Evolutionary conservation across 805 yeast species (phyloP).

Genomic region (Saccharomycopsis sp.): DNA sequence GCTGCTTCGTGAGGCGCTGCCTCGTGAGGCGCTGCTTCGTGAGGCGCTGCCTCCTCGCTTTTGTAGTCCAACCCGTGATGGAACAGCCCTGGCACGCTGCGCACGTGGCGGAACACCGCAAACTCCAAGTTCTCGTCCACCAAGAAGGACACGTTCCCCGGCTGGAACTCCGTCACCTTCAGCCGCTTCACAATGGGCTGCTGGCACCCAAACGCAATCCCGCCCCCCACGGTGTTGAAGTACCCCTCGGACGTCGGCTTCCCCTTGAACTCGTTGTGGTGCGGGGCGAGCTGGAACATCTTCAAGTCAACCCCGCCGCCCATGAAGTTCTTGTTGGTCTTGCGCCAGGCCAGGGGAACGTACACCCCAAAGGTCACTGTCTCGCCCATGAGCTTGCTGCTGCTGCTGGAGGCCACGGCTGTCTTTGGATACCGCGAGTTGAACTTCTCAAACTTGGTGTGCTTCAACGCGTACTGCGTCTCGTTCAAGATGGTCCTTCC

Average conservation of each 20-base stretch:
- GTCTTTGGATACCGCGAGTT: slow-evolving; percentile 21
- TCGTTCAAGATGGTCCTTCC: slow-evolving; percentile 44
- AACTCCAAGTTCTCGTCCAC: slow-evolving; percentile 72
- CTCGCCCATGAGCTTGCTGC: slow-evolving; percentile 20
- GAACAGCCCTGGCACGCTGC: slow-evolving; percentile 35
- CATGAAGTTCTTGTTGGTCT: slow-evolving; percentile 61
- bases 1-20: slow-evolving; percentile 8
- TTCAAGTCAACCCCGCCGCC: slow-evolving; percentile 50
- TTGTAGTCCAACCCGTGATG: slow-evolving; percentile 28
- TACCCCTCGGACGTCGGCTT: slow-evolving; percentile 35
- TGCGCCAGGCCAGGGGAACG: slow-evolving; percentile 66
- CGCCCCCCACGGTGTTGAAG: slow-evolving; percentile 67
- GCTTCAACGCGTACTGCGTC: slow-evolving; percentile 1
- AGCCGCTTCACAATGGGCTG: slow-evolving; percentile 49
- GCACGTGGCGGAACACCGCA: slow-evolving; percentile 67
- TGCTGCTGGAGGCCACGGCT: not conserved
- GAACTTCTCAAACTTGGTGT: slow-evolving; percentile 30
- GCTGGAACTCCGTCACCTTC: slow-evolving; percentile 37
- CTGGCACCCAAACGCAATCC: slow-evolving; percentile 69
- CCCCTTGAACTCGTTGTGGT: slow-evolving; percentile 44
- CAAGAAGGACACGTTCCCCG: slow-evolving; percentile 75
- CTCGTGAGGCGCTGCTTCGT: slow-evolving; percentile 8
- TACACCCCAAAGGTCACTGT: slow-evolving; percentile 55
- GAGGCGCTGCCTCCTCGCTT: not conserved
- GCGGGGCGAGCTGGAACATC: slow-evolving; percentile 63